Percentiles rank a stretch among this genome's conserved stretches.
Evolutionary conservation across 164 flowering plant genomes (phyloP).

Genomic region (Sextonia rubra): DNA sequence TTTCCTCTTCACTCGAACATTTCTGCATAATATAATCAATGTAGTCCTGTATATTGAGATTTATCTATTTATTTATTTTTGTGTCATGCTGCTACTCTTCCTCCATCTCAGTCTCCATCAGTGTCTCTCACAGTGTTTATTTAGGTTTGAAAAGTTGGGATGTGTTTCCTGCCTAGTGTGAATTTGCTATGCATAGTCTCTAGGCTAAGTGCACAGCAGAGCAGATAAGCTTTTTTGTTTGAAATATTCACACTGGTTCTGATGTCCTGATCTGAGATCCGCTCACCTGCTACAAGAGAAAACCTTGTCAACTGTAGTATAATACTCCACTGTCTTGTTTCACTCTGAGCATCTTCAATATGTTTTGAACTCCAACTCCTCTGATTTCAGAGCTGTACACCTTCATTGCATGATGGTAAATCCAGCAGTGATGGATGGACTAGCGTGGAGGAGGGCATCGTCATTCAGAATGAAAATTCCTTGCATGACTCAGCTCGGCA

Average conservation of each 20-base stretch:
- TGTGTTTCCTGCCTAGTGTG: no score
- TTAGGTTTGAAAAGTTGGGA: no score
- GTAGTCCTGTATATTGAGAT: neutral
- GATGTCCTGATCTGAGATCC: neutral
- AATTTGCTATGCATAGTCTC: no score
- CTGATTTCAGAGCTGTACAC: conserved; percentile 51
- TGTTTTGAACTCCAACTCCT: neutral
- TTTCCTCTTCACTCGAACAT: neutral
- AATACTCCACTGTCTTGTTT: neutral
- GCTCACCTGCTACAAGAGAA: neutral
- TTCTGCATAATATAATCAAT: neutral
- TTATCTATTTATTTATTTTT: neutral
- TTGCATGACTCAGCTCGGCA: conserved; percentile 2
- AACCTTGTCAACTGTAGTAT: neutral
- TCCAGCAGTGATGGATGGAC: conserved; percentile 36
- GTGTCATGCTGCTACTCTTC: neutral
- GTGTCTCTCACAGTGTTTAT: no score
- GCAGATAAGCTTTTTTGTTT: neutral
- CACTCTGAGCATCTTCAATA: neutral
- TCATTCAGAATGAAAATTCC: conserved; percentile 43
- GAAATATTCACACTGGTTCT: neutral
- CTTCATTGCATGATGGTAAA: conserved; percentile 10
- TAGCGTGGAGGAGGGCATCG: conserved; percentile 57
- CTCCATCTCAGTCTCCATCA: no score
- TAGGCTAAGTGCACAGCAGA: no score